Evolutionary conservation across 1,284 basidiomycete species (phyloP), one percentile per base, ranked within the genome.

Genomic region (Trametes sp.): DNA sequence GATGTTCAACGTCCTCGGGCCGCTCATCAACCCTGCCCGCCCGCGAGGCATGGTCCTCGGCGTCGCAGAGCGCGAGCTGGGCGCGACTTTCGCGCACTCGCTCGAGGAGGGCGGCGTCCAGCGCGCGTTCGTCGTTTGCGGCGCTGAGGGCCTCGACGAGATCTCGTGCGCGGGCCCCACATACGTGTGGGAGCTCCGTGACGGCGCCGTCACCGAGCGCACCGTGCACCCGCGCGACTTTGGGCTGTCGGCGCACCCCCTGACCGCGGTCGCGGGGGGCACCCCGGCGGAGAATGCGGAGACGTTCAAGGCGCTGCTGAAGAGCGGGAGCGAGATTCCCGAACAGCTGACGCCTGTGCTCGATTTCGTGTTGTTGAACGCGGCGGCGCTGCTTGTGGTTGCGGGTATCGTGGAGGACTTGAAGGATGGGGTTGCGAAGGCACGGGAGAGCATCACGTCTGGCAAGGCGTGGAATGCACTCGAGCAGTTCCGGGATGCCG

Each of bases 1-100:
- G 2, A 90, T 99, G 81, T 98, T 98, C 86, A 99, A 99, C 79
- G 82, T 98, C 62, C 84, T 98, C 44, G 97, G 98, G 0, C 97
- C 97, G 0, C 84, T 98, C 45, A 92, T 98, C 78, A 98, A 98
- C 78, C 98, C 97, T 0, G 92, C 94, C 0, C 80, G 82, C 21
- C 97, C 97, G 0, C 82, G 82, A 28, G 87, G 94, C 24, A 92
- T 98, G 89, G 87, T 99, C 14, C 84, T 98, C 31, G 97, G 97
- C 56, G 93, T 99, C 24, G 93, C 96, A 14, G 90, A 91, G 65
- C 86, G 82, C 56, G 89, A 90, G 67, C 85, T 99, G n/a, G 97
- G 96, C 0, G 76, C 82, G 8, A 89, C 93, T 0, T 98, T 98
- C 73, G 95, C 93, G 0, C 82, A 88, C 64, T 91, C 93, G 0